Evolutionary conservation across 192 early-diverging fungal species (phyloP).

Genomic region (Linnemannia hyalina): DNA sequence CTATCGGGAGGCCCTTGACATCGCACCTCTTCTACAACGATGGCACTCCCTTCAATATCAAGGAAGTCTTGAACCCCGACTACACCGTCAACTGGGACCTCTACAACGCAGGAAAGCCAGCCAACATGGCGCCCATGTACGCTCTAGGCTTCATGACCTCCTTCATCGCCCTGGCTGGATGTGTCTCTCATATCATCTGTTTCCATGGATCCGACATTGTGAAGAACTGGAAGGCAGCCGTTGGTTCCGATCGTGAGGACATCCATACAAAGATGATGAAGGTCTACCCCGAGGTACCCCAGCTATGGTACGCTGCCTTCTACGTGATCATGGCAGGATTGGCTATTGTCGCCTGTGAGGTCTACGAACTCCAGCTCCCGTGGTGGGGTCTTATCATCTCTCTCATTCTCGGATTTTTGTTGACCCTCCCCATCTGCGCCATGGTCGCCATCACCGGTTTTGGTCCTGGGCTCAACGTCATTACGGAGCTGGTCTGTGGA

Average conservation of each 20-base stretch:
- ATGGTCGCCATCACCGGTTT: slow-evolving; percentile 67
- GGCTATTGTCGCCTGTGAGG: slow-evolving; percentile 47
- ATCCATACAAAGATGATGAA: slow-evolving; percentile 61
- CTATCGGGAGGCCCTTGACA: slow-evolving; percentile 24
- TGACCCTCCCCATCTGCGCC: slow-evolving; percentile 70
- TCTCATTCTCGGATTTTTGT: slow-evolving; percentile 53
- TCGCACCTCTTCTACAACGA: slow-evolving; percentile 29
- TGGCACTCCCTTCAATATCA: slow-evolving; percentile 38
- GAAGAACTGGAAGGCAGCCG: slow-evolving; percentile 48
- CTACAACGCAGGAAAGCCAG: slow-evolving; percentile 62
- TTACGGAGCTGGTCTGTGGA: slow-evolving; percentile 73
- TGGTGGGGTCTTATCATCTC: slow-evolving; percentile 66
- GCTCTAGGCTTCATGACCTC: slow-evolving; percentile 72
- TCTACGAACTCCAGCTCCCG: slow-evolving; percentile 57
- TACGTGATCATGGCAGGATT: slow-evolving; percentile 55
- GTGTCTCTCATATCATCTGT: slow-evolving; percentile 69
- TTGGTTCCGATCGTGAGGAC: slow-evolving; percentile 39
- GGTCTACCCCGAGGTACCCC: slow-evolving; percentile 67
- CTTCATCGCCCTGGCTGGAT: slow-evolving; percentile 66
- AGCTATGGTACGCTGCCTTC: slow-evolving; percentile 64
- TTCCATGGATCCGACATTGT: slow-evolving; percentile 75
- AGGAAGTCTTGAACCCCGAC: slow-evolving; percentile 67
- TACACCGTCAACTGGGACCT: slow-evolving; percentile 64
- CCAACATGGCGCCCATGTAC: slow-evolving; percentile 64
- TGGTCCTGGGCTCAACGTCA: slow-evolving; percentile 66